Base-by-base conservation (phyloP, 306 rosid species). In the Rubus idaeus region DNA sequence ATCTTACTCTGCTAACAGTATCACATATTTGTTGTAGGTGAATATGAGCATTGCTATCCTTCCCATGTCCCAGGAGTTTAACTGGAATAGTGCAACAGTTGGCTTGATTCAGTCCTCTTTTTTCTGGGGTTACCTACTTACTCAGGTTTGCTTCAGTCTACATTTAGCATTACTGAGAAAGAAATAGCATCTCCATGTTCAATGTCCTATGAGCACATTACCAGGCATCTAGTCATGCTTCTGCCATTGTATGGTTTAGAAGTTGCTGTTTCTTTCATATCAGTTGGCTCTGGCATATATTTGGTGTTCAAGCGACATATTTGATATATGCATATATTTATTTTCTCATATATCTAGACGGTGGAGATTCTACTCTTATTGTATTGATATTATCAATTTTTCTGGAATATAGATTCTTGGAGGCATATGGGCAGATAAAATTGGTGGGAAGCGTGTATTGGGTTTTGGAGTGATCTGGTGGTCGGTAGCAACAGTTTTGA, bases 11-110 rank as follows among this genome's bases (percentile, higher is more conserved):
- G 72, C 86, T 75, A 74, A 82, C 74, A 75, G 17, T 35, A 35
- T 40, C 42, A 46, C 26, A 10, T 78, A 46, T 69, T 56, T 71
- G 10, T 72, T 84, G 62, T 46, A 94, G 97, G 97, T 94, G 70
- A 94, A 94, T 81, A 94, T 94, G 98, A 94, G 98, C 89, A 94
- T 94, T 78, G 98, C 97, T 13, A 94, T 94, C 85, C 98, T 94
- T 82, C 97, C 97, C 52, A 94, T 94, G 97, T 87, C 98, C 1
- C 78, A 91, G 83, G 91, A 91, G 83, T 94, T 87, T 81, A 91
- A 89, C 82, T 94, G 98, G 97, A 90, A 94, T 79, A 91, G 96
- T 80, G 84, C 97, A 75, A 94, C 97, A 68, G 97, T 94, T 81
- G 98, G 97, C 82, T 85, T 94, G 77, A 94, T 94, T 82, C 98